Base-by-base conservation (phyloP, 2,329 filamentous ascomycete species). In the Penicillium verrucosum region DNA sequence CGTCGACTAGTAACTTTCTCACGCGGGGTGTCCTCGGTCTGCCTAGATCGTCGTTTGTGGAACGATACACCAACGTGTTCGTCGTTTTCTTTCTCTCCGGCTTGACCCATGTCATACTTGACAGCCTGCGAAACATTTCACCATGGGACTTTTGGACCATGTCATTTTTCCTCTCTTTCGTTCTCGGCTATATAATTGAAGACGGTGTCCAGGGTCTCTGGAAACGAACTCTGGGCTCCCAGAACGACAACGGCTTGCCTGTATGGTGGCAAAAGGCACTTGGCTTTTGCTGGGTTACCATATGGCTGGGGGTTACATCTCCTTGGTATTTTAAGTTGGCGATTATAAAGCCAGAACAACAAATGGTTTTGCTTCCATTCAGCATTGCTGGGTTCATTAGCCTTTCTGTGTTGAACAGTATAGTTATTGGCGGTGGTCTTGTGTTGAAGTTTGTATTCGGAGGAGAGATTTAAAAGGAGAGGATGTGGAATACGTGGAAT, bases 71-170 rank as follows among this genome's bases (percentile, higher is more conserved):
- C 16, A 69, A 68, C 27, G 54, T 70, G 14, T 58, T 70, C 16
- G 23, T 70, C 16, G 63, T 71, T 0, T 74, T 73, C 53, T 50
- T 65, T 2, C 21, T 70, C 2, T 74, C 71, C 0, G 70, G 66
- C 0, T 16, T 64, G 2, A 23, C 68, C 18, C 71, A 73, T 36
- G 45, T 61, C 1, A 10, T 63, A 1, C 23, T 55, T 10, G 62
- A 71, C 29, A 34, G 52, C 9, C 21, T 56, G 5, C 51, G 61
- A 11, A 61, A 59, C 1, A 54, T 70, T 1, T 51, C 64, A 3
- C 48, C 48, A 1, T 29, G 52, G 14, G 36, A 63, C 0, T 65
- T 60, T 2, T 62, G 66, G 4, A 51, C 67, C 0, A 44, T 68
- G 27, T 12, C 54, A 3, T 70, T 68, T 32, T 73, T 72, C 47